Evolutionary conservation across 768 basidiomycete genomes (phyloP).

Genomic region (Termitomyces sp.): DNA sequence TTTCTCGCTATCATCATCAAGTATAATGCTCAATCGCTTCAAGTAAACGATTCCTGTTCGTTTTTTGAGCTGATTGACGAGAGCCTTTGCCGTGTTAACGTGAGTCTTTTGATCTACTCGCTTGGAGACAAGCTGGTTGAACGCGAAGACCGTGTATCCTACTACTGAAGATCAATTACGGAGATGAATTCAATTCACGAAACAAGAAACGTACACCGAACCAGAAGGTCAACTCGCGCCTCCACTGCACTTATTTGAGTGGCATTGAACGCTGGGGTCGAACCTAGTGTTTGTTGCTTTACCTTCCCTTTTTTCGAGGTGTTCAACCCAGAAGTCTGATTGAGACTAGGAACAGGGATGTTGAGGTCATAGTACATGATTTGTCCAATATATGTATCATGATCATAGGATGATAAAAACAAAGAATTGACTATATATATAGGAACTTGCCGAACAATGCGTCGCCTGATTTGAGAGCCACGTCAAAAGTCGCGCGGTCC

Average conservation of each 20-base stretch:
- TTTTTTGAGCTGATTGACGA: slow-evolving; percentile 60
- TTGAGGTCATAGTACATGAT: slow-evolving; percentile 70
- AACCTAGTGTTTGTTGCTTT: slow-evolving; percentile 28
- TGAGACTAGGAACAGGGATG: slow-evolving; percentile 44
- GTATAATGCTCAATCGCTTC: slow-evolving; percentile 75
- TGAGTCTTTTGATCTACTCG: slow-evolving; percentile 73
- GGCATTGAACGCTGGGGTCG: slow-evolving; percentile 40
- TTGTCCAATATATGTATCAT: too few relatives aligned
- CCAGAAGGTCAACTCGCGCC: slow-evolving; percentile 62
- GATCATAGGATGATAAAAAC: too few relatives aligned
- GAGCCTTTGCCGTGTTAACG: slow-evolving; percentile 56
- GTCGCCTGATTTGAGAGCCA: background rate
- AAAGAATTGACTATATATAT: background rate
- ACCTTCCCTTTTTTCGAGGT: slow-evolving; percentile 55
- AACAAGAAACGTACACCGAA: slow-evolving; percentile 56
- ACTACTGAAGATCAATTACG: slow-evolving; percentile 44
- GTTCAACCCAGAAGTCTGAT: slow-evolving; percentile 27
- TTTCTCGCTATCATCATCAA: slow-evolving; percentile 84
- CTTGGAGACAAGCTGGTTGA: slow-evolving; percentile 71
- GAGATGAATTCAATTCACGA: background rate
- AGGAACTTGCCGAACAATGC: slow-evolving; percentile 15
- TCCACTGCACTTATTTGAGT: slow-evolving; percentile 61
- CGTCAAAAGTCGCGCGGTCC: too few relatives aligned
- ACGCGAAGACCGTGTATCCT: slow-evolving; percentile 80
- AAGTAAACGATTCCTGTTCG: slow-evolving; percentile 63